These are phyloP conservation scores for Hanseniaspora mollemarum DNA, from an alignment of 805 yeast genomes.

Conservation along the genomic window DNA sequence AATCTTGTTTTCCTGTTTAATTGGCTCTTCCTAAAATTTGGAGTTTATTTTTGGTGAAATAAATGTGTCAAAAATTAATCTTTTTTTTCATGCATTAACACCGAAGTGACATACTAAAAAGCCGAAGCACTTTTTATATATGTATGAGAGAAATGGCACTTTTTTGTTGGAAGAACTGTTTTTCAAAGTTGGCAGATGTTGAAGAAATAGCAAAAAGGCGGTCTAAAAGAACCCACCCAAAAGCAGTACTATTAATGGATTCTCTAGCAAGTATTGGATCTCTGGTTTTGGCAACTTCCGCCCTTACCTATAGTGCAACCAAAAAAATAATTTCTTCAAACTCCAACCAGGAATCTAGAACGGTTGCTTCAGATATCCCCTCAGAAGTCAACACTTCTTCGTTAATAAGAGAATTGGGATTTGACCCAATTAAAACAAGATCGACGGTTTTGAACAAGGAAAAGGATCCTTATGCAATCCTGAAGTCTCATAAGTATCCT, in stretches of 20 bases:
- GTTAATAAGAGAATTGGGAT: slow-evolving; percentile 13
- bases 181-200: too few species aligned
- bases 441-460: background rate
- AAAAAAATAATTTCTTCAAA: background rate
- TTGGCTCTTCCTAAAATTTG: too few species aligned
- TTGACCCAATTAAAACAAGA: slow-evolving; percentile 17
- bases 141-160: too few species aligned
- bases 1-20: too few species aligned
- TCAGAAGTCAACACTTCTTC: slow-evolving; percentile 9
- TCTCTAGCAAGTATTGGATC: slow-evolving; percentile 10
- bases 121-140: too few species aligned
- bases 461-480: slow-evolving; percentile 11
- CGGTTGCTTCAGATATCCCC: slow-evolving; percentile 4
- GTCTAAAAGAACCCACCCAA: too few species aligned
- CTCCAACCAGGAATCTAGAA: background rate
- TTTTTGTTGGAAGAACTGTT: too few species aligned
- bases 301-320: slow-evolving; percentile 13
- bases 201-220: too few species aligned
- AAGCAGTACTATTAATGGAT: slow-evolving; percentile 9
- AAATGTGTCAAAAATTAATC: too few species aligned
- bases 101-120: too few species aligned
- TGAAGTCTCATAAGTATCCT: slow-evolving; percentile 51
- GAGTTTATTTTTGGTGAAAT: too few species aligned
- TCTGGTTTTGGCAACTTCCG: slow-evolving; percentile 15
- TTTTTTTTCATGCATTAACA: too few species aligned